A percentile compares a stretch with the other conserved stretches of the same genome.
Evolutionary conservation across 140 eudicot species (phyloP).

Genomic region (Oenanthe javanica): DNA sequence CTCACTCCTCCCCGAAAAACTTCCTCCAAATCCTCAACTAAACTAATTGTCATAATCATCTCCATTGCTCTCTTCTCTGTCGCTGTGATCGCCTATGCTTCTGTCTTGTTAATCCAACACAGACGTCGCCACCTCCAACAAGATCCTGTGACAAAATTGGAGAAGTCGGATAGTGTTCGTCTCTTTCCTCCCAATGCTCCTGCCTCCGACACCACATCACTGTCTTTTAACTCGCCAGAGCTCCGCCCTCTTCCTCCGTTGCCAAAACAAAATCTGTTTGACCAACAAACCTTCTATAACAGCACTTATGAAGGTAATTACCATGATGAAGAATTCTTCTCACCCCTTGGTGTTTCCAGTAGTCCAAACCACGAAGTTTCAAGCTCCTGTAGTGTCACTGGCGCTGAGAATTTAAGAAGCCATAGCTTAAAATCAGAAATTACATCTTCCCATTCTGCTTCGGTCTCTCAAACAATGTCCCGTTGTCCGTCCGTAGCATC

Average conservation of each 20-base stretch:
- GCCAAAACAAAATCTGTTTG: constrained; percentile 37
- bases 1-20: constrained; percentile 33
- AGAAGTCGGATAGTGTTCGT: constrained; percentile 37
- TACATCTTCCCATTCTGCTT: constrained; percentile 14
- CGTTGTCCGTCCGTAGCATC: constrained; percentile 26
- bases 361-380: constrained; percentile 10
- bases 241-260: constrained; percentile 80
- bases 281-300: background rate
- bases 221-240: constrained; percentile 69
- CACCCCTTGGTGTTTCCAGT: constrained; percentile 46
- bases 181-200: constrained; percentile 43
- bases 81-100: constrained; percentile 11
- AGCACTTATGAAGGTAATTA: constrained; percentile 6
- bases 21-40: constrained; percentile 40
- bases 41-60: constrained; percentile 39
- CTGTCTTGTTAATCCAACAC: constrained; percentile 31
- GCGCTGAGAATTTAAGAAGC: constrained; percentile 6
- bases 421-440: constrained; percentile 23
- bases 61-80: constrained; percentile 32
- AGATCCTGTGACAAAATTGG: constrained; percentile 10
- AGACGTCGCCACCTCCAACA: constrained; percentile 11
- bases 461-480: constrained; percentile 17
- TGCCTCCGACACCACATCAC: constrained; percentile 31
- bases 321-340: constrained; percentile 30
- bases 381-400: constrained; percentile 4